A percentile compares a stretch with the other conserved stretches of the same genome.
These are phyloP conservation scores for Zea luxurians DNA, from an alignment of 176 grass and related monocot genomes.

Conservation along the genomic window DNA sequence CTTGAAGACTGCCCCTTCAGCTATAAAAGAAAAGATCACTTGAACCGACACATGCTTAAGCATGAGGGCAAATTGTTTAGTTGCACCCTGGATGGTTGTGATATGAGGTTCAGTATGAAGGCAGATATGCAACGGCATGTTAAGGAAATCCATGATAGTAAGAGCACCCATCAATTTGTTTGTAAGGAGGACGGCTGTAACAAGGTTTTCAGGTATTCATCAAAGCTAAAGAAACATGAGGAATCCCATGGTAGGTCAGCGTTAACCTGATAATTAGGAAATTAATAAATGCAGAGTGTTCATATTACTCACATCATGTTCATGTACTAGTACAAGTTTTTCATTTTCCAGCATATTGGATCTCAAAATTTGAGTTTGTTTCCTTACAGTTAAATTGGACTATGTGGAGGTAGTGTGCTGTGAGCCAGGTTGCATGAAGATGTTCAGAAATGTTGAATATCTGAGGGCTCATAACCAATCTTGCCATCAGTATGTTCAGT, in stretches of 20 bases:
- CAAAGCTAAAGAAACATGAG: conserved; percentile 70
- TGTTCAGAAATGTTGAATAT: conserved; percentile 58
- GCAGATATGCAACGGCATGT: conserved; percentile 60
- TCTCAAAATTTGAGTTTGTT: neutral
- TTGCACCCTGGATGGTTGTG: conserved; percentile 50
- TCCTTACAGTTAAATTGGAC: conserved; percentile 55
- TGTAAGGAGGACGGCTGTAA: conserved; percentile 66
- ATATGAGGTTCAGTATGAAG: conserved; percentile 57
- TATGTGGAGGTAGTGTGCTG: conserved; percentile 63
- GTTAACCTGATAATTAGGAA: neutral
- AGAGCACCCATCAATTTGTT: conserved; percentile 45
- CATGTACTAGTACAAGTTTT: neutral
- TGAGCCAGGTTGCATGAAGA: conserved; percentile 66
- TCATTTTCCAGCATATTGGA: neutral
- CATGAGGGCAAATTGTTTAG: conserved; percentile 64
- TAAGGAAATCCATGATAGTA: conserved; percentile 49
- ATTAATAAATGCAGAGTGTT: neutral
- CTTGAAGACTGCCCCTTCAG: conserved; percentile 60
- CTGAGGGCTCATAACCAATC: conserved; percentile 53
- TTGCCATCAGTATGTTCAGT: conserved; percentile 49
- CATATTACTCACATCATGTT: neutral
- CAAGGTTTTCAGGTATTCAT: conserved; percentile 67
- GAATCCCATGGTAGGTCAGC: conserved; percentile 58
- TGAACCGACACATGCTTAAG: conserved; percentile 58
- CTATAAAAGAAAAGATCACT: conserved; percentile 68